Evolutionary conservation across 73 alveolate species (phyloP).

Genomic region (Symbiodinium natans): DNA sequence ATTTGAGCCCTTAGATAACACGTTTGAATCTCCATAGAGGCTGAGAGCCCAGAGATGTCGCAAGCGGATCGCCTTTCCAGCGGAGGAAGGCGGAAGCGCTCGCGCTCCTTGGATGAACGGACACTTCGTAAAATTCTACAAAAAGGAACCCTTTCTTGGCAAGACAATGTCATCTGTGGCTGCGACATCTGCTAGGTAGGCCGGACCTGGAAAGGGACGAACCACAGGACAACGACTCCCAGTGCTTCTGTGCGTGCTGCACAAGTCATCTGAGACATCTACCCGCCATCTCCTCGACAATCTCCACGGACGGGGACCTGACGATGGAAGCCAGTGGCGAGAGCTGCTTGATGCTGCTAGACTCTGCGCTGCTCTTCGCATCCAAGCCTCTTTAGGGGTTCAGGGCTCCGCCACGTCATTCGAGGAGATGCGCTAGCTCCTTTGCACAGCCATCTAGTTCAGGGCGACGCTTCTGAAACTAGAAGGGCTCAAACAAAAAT

Average conservation of each 20-base stretch:
- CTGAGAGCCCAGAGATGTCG: no score
- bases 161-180: not conserved
- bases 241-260: not conserved
- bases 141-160: not conserved
- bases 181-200: not conserved
- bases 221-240: no score
- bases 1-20: no score
- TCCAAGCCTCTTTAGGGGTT: not conserved
- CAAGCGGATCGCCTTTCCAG: not conserved
- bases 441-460: not conserved
- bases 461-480: no score
- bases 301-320: not conserved
- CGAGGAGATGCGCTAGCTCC: not conserved
- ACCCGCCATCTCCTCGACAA: not conserved
- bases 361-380: not conserved
- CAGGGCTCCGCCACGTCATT: not conserved
- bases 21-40: no score
- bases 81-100: not conserved
- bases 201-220: not conserved
- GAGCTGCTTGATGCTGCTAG: not conserved
- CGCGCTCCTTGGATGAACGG: not conserved
- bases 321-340: not conserved
- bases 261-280: not conserved
- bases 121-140: not conserved
- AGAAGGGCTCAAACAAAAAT: no score